phyloP scores from a whole-genome alignment of 148 eudicot genomes.

The Arbutus unedo region DNA sequence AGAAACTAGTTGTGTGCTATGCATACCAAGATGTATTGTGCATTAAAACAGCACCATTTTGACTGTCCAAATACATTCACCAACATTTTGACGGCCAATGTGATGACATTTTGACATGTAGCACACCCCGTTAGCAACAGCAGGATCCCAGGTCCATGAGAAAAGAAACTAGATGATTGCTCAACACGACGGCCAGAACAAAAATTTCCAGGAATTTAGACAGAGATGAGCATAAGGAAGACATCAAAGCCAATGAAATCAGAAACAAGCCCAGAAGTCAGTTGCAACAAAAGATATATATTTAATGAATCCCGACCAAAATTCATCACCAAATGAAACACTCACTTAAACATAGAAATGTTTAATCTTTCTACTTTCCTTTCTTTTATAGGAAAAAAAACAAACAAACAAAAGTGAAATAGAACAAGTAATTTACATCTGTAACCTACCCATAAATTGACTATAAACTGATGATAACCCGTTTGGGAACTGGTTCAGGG shows the following conservation, averaged over 20 bases:
- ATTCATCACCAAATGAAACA: constrained; percentile 10
- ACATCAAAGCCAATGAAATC: not conserved
- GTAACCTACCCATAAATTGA: constrained; percentile 43
- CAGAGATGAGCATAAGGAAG: not conserved
- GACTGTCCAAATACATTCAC: too few relatives aligned
- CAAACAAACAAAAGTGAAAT: not conserved
- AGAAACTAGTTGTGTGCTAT: too few relatives aligned
- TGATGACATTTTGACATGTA: too few relatives aligned
- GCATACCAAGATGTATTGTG: too few relatives aligned
- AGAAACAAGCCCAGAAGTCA: not conserved
- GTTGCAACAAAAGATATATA: not conserved
- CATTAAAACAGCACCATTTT: too few relatives aligned
- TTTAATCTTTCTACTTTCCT: constrained; percentile 17
- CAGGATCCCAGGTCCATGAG: too few relatives aligned
- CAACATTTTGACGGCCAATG: too few relatives aligned
- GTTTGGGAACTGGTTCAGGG: constrained; percentile 21
- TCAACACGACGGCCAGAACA: not conserved
- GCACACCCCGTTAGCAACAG: too few relatives aligned
- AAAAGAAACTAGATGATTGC: too few relatives aligned
- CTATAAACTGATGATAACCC: constrained; percentile 32
- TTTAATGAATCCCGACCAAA: not conserved
- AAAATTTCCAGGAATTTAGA: not conserved
- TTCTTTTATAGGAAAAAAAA: not conserved
- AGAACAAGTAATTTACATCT: constrained; percentile 29
- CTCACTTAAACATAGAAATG: constrained; percentile 10